Base-by-base conservation (phyloP, 768 basidiomycete species). In the Mycena capillaripes region DNA sequence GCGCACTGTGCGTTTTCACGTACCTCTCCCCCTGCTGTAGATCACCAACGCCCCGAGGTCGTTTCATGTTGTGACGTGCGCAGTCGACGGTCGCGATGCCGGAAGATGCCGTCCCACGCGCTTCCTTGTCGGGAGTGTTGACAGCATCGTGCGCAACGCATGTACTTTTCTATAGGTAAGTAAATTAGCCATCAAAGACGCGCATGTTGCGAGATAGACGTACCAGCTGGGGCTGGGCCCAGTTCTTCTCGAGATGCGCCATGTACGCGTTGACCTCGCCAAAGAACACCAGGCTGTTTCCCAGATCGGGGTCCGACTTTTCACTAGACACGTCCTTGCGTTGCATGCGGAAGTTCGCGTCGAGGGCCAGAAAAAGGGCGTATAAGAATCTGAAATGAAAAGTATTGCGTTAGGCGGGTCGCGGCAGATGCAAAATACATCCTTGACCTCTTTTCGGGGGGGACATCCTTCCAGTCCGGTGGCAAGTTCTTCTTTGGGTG, bases 401-500 rank as follows among this genome's bases (percentile, higher is more conserved):
- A 38, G 38, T 11, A 38, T n/a, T n/a, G n/a, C 9, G 38, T 38
- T 38, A 38, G 3, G n/a, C n/a, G n/a, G n/a, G 16, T 38, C 38
- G 38, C 16, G 38, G 11, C 11, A 3, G 38, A 38, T 11, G 38
- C 10, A 38, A 16, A 38, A 16, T 16, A 8, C 4, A 16, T 16
- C 4, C 16, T 38, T 29, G 32, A 71, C 70, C 21, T 64, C 7
- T 42, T 50, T 27, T 65, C 63, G 1, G 44, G 44, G 2, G 67
- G 25, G 27, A 40, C 76, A 4, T 66, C 50, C 19, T 68, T 44
- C 71, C 73, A 78, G 11, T 76, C 32, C 3, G 58, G 53, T 8
- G 78, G 78, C 3, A 79, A 46, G 50, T 80, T 79, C 5, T 56
- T 71, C 2, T 74, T 77, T 0, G 79, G 79, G 11, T 80, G 78